phyloP scores from a whole-genome alignment of 768 basidiomycete genomes.

The Amyloporia xantha region DNA sequence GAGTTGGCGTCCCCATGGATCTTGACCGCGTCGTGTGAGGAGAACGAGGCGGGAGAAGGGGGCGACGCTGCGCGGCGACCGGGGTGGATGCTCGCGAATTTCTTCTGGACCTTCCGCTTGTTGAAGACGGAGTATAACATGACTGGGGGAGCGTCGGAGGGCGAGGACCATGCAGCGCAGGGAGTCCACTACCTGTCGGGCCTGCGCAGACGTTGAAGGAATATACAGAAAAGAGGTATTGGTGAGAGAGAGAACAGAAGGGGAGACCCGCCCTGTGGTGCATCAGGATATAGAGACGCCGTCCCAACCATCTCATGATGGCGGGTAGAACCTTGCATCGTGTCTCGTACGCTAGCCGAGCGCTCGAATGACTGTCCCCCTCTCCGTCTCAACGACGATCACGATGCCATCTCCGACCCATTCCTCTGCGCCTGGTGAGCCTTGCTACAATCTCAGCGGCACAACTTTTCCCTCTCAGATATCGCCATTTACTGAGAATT shows the following conservation, averaged over 20 bases:
- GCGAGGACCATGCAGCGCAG: not conserved
- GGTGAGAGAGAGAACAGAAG: not conserved
- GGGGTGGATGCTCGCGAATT: slow-evolving; percentile 14
- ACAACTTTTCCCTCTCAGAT: too few relatives aligned
- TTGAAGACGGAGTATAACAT: slow-evolving; percentile 21
- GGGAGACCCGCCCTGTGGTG: not conserved
- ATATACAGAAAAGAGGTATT: not conserved
- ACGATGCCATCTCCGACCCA: not conserved
- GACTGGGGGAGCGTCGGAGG: not conserved
- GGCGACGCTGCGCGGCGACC: slow-evolving; percentile 17
- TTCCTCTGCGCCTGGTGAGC: too few relatives aligned
- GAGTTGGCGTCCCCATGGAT: slow-evolving; percentile 15
- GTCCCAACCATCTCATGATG: slow-evolving; percentile 6
- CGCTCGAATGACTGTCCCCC: not conserved
- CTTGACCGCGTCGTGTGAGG: slow-evolving; percentile 17
- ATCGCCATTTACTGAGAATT: too few relatives aligned
- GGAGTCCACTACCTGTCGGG: not conserved
- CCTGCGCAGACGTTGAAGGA: not conserved
- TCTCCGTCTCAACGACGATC: not conserved
- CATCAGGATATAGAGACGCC: slow-evolving; percentile 4
- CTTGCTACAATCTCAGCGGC: too few relatives aligned
- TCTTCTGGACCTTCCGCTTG: slow-evolving; percentile 17
- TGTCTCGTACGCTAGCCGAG: not conserved
- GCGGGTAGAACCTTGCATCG: not conserved
- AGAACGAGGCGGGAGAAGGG: slow-evolving; percentile 22